Conservation (phyloP, 345 rosid genomes). For the Euphorbia pulcherrima region DNA sequence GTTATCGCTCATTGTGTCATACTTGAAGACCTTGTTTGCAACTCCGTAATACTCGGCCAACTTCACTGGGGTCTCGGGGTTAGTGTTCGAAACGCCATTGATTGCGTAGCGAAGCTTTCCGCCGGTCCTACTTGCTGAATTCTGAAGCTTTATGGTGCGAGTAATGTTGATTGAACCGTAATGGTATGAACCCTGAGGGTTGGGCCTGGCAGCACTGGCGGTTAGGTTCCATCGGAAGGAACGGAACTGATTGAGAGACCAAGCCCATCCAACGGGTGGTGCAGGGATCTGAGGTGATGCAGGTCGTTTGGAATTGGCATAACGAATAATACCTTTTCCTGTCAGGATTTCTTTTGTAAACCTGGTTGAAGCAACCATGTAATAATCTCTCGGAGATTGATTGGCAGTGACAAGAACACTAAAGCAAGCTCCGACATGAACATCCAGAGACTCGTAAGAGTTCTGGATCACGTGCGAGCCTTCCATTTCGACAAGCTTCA, state of each 20-base stretch:
- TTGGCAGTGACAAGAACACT: slow-evolving; percentile 21
- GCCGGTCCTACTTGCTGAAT: slow-evolving; percentile 1
- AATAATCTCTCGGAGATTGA: slow-evolving; percentile 23
- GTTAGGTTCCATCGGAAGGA: slow-evolving; percentile 29
- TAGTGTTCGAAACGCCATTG: slow-evolving; percentile 19
- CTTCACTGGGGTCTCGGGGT: slow-evolving; percentile 22
- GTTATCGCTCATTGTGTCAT: slow-evolving; percentile 11
- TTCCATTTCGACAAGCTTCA: slow-evolving; percentile 29
- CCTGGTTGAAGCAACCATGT: slow-evolving; percentile 25
- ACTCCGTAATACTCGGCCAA: slow-evolving; percentile 23
- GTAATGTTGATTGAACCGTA: slow-evolving; percentile 27
- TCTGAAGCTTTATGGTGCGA: slow-evolving; percentile 19
- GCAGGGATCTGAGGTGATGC: slow-evolving; percentile 17
- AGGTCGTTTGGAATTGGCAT: slow-evolving; percentile 22
- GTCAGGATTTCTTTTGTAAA: slow-evolving; percentile 14
- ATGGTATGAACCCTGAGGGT: slow-evolving; percentile 26
- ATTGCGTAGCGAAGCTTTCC: slow-evolving; percentile 25
- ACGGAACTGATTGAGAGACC: slow-evolving; percentile 28
- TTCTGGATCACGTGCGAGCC: slow-evolving; percentile 25
- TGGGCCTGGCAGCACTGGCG: slow-evolving; percentile 29
- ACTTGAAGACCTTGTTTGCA: slow-evolving; percentile 22
- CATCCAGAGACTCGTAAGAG: slow-evolving; percentile 19
- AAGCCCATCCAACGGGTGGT: slow-evolving; percentile 29
- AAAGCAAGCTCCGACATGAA: slow-evolving; percentile 24
- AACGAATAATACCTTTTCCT: slow-evolving; percentile 18